Percentiles rank a stretch among this genome's conserved stretches.
Conservation (phyloP, 1,284 basidiomycete genomes). For the Acaromyces ingoldii region DNA sequence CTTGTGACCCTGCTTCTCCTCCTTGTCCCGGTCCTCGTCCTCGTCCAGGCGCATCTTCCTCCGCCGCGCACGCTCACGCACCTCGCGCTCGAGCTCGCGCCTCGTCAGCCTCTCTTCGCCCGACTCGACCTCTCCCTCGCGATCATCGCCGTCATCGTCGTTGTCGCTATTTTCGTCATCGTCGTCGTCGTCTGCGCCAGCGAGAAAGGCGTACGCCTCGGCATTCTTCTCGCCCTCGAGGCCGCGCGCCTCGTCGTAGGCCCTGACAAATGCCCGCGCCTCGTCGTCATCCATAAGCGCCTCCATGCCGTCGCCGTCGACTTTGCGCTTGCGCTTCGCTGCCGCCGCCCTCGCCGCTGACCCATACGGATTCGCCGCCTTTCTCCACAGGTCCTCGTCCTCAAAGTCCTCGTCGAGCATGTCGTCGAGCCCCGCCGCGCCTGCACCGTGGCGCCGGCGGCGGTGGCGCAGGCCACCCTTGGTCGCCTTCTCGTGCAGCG, state of each 20-base stretch:
- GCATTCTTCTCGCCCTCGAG: conserved; percentile 23
- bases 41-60: background rate
- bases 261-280: conserved; percentile 31
- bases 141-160: conserved; percentile 6
- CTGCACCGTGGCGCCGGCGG: conserved; percentile 18
- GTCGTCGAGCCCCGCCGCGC: conserved; percentile 26
- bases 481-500: conserved; percentile 34
- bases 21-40: background rate
- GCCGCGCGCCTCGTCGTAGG: conserved; percentile 32
- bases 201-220: conserved; percentile 33
- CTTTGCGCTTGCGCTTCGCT: conserved; percentile 31
- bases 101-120: background rate
- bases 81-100: background rate
- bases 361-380: conserved; percentile 17
- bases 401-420: conserved; percentile 46
- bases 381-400: conserved; percentile 31
- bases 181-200: conserved; percentile 8
- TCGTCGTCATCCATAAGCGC: conserved; percentile 30
- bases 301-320: conserved; percentile 39
- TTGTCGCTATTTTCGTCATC: conserved; percentile 12
- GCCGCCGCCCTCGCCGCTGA: too few species aligned
- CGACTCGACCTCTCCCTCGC: background rate
- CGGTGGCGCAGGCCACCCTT: conserved; percentile 31
- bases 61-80: background rate
- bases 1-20: background rate